These are phyloP conservation scores for Jamesozyma hellenica DNA, from an alignment of 805 yeast species.

Conservation along the genomic window DNA sequence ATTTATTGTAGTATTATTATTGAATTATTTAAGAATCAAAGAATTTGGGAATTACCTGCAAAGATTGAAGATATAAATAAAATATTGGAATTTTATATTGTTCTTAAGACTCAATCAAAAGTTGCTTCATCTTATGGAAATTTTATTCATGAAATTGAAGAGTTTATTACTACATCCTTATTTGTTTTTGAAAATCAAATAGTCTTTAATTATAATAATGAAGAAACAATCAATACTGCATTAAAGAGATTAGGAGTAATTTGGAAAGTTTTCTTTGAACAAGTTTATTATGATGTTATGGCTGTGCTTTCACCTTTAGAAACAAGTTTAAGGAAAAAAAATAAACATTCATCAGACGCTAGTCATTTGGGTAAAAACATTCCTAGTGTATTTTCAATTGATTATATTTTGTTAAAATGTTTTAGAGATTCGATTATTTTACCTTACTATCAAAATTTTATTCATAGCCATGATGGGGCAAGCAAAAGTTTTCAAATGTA, in stretches of 20 bases:
- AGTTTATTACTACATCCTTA: conserved; percentile 29
- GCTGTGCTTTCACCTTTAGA: conserved; percentile 52
- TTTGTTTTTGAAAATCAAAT: conserved; percentile 32
- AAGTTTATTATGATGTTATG: conserved; percentile 46
- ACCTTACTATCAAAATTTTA: conserved; percentile 40
- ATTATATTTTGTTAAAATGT: conserved; percentile 34
- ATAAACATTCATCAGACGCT: conserved; percentile 24
- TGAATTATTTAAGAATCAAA: conserved; percentile 23
- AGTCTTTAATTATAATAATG: conserved; percentile 26
- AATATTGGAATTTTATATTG: conserved; percentile 21
- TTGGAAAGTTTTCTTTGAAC: conserved; percentile 51
- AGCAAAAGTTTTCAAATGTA: conserved; percentile 26
- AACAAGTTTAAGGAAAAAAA: conserved; percentile 16
- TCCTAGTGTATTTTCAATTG: conserved; percentile 25
- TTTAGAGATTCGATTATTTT: conserved; percentile 46
- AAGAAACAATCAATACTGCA: conserved; percentile 29
- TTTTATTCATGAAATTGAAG: conserved; percentile 23
- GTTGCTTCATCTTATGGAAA: conserved; percentile 17
- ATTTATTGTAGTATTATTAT: conserved; percentile 22
- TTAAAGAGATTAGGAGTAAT: conserved; percentile 32
- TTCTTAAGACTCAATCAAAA: conserved; percentile 20
- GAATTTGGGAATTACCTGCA: conserved; percentile 26
- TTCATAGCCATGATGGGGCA: conserved; percentile 26
- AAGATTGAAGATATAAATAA: conserved; percentile 25
- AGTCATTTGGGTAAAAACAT: conserved; percentile 6